These are phyloP conservation scores for Verticillium albo-atrum DNA, from an alignment of 2,329 filamentous ascomycete genomes.

Conservation along the genomic window DNA sequence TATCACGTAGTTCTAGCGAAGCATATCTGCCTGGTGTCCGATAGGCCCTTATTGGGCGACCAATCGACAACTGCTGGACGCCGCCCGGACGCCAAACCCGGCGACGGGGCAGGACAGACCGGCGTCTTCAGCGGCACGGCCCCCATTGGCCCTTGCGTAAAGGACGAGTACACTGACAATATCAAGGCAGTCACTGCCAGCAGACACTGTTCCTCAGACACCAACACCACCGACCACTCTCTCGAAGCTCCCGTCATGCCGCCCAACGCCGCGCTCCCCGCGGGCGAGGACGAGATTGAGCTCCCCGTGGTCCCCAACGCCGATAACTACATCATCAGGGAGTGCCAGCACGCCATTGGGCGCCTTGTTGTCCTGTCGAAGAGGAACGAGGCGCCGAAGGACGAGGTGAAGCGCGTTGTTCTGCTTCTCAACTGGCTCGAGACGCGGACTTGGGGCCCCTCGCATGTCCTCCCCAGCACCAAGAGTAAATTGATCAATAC, in stretches of 20 bases:
- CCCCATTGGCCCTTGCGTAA: no score
- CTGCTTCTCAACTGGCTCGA: not conserved
- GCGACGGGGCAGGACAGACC: no score
- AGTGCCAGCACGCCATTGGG: not conserved
- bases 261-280: not conserved
- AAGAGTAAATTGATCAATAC: not conserved
- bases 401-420: not conserved
- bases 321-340: not conserved
- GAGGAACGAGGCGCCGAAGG: not conserved
- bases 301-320: not conserved
- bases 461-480: not conserved
- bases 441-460: not conserved
- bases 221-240: not conserved
- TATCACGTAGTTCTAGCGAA: no score
- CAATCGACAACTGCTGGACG: no score
- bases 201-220: no score
- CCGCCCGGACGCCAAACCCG: no score
- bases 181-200: no score
- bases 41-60: no score
- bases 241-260: not conserved
- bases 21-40: no score
- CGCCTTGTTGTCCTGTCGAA: not conserved
- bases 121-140: no score
- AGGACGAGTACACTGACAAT: no score
- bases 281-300: not conserved